Conservation (phyloP, 768 basidiomycete genomes). For the Suillus hirtellus region DNA sequence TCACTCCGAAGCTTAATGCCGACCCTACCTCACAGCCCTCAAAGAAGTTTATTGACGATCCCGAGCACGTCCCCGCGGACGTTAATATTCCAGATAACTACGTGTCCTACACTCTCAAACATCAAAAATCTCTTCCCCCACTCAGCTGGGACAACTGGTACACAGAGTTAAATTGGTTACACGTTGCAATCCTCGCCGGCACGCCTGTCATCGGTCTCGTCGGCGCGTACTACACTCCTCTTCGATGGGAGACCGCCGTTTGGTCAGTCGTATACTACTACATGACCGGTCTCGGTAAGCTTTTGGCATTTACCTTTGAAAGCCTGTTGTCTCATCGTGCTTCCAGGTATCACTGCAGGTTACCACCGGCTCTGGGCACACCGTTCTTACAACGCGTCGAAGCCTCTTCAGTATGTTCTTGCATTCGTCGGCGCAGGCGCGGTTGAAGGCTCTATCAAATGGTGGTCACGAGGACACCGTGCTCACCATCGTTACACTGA, state of each 20-base stretch:
- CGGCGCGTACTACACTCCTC: slow-evolving; percentile 65
- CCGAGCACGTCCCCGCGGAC: slow-evolving; percentile 43
- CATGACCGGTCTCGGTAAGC: slow-evolving; percentile 78
- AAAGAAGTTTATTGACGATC: slow-evolving; percentile 25
- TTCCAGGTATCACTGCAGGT: slow-evolving; percentile 80
- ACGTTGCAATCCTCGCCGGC: slow-evolving; percentile 67
- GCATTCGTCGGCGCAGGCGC: slow-evolving; percentile 89
- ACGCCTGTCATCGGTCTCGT: slow-evolving; percentile 73
- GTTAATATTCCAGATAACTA: slow-evolving; percentile 80
- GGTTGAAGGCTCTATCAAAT: slow-evolving; percentile 95
- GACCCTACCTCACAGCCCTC: not conserved
- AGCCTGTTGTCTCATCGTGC: slow-evolving; percentile 24
- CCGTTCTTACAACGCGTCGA: slow-evolving; percentile 89
- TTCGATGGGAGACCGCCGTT: slow-evolving; percentile 74
- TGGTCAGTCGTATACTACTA: slow-evolving; percentile 71
- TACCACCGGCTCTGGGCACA: slow-evolving; percentile 99
- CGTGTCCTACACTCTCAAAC: slow-evolving; percentile 71
- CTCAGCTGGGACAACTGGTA: slow-evolving; percentile 58
- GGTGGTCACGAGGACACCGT: slow-evolving; percentile 98
- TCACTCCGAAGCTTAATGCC: slow-evolving; percentile 5
- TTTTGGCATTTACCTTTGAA: slow-evolving; percentile 38
- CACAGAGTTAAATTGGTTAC: slow-evolving; percentile 76
- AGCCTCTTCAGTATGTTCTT: slow-evolving; percentile 81
- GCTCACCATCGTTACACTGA: slow-evolving; percentile 98
- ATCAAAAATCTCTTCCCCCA: slow-evolving; percentile 67